Percentiles rank a stretch among this genome's conserved stretches.
These are phyloP conservation scores for Phanerochaete sordida DNA, from an alignment of 768 basidiomycete genomes.

Conservation along the genomic window DNA sequence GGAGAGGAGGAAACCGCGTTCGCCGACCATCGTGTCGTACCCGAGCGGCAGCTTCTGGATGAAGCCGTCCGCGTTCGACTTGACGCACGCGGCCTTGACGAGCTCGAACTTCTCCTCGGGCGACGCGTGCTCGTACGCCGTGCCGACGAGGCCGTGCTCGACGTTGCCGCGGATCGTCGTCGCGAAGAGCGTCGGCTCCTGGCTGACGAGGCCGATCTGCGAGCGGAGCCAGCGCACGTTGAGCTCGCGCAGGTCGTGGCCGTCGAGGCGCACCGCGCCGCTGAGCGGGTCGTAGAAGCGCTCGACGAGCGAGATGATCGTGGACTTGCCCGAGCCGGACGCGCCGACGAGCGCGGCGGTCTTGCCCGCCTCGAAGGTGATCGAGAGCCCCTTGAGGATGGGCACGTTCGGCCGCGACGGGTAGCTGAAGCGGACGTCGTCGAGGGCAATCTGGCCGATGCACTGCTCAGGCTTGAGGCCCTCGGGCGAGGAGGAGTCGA, in stretches of 20 bases:
- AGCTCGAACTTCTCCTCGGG: constrained; percentile 40
- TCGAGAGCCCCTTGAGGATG: constrained; percentile 66
- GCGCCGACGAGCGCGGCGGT: constrained; percentile 40
- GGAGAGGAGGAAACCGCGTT: constrained; percentile 45
- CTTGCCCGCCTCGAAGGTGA: constrained; percentile 60
- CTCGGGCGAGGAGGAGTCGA: constrained; percentile 69
- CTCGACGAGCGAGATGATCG: constrained; percentile 44
- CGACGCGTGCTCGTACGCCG: constrained; percentile 34
- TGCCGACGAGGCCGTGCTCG: constrained; percentile 45
- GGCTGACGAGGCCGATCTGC: constrained; percentile 48
- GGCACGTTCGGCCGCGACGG: constrained; percentile 80
- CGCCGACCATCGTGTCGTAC: constrained; percentile 49
- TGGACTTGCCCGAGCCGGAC: constrained; percentile 36
- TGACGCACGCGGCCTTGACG: constrained; percentile 44
- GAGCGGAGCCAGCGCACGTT: constrained; percentile 48
- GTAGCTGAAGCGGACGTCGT: constrained; percentile 78
- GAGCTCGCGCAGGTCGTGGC: constrained; percentile 37
- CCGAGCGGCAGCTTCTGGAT: constrained; percentile 43
- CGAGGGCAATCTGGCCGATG: constrained; percentile 66
- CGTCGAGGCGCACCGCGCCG: constrained; percentile 43
- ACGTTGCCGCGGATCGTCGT: constrained; percentile 45
- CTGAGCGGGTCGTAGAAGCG: constrained; percentile 49
- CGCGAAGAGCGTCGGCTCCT: constrained; percentile 48
- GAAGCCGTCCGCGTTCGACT: constrained; percentile 51
- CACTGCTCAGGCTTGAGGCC: constrained; percentile 70